Percentiles rank a stretch among this genome's conserved stretches.
These are phyloP conservation scores for Ophiostoma ulmi DNA, from an alignment of 2,329 filamentous ascomycete genomes.

Conservation along the genomic window DNA sequence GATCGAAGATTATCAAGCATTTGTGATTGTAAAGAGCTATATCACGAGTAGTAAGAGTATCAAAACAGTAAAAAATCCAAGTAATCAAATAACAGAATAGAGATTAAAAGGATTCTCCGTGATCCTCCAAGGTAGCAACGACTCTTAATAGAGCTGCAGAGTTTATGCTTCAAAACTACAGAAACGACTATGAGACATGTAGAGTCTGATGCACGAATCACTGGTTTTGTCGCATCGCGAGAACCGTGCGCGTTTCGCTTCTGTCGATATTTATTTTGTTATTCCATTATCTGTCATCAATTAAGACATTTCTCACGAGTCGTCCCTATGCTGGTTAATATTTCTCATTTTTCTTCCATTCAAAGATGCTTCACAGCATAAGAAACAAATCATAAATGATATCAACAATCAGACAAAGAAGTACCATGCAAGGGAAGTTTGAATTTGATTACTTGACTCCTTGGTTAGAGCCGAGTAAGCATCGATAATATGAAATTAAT, in stretches of 20 bases:
- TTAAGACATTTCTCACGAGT: not conserved
- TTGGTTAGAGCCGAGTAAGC: not conserved
- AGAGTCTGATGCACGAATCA: constrained; percentile 6
- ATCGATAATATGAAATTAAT: not conserved
- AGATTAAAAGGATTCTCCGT: not conserved
- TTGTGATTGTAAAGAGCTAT: not conserved
- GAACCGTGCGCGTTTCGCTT: constrained; percentile 11
- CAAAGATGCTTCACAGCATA: not conserved
- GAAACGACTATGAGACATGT: constrained; percentile 7
- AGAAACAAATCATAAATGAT: not conserved
- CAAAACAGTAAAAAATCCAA: not conserved
- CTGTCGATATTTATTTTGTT: not conserved
- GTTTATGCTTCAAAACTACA: constrained; percentile 4
- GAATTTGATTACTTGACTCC: not conserved
- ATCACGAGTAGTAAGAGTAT: not conserved
- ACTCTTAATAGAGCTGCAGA: not conserved
- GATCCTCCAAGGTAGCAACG: not conserved
- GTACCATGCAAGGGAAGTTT: constrained; percentile 4
- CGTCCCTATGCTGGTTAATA: not conserved
- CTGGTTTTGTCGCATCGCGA: constrained; percentile 4
- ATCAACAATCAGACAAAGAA: not conserved
- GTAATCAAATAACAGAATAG: not conserved
- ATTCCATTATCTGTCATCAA: not conserved
- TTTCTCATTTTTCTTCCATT: not conserved
- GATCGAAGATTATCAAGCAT: not conserved